Evolutionary conservation across 495 filamentous ascomycete genomes (phyloP), one percentile per base, ranked within the genome.

Genomic region (Aspergillus bertholletiae): DNA sequence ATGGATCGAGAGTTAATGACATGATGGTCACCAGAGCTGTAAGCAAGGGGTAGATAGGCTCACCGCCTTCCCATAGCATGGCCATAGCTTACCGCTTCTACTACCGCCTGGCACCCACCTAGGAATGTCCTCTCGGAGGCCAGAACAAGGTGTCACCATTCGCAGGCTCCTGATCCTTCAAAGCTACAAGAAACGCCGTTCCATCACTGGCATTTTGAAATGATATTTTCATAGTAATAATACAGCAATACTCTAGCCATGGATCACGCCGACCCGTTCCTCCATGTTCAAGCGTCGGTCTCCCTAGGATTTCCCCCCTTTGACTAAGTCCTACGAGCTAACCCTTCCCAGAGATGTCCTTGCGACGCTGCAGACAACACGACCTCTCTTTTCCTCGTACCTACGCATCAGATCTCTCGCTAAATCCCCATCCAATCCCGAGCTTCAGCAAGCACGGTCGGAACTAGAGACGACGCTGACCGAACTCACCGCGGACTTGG

Each of bases 361-460:
- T 46, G 74, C 85, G 50, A 86, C 90, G 45, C 85, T 98, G 39
- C 81, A 86, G 62, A 81, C 80, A 43, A 88, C 88, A 55, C 86
- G 92, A 12, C 83, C 90, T 27, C 86, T 96, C 53, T 96, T 96
- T 80, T 85, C 88, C 58, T 96, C 92, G 37, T 97, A 96, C 80
- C 85, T 96, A 37, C 94, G 94, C 67, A 97, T 98, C 74, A 90
- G 91, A 63, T 90, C 92, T 17, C 84, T 95, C 15, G 79, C 87
- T 54, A 80, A 84, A 54, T 85, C 80, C 5, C 75, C 83, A 35
- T 72, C 72, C 47, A 90, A 89, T 51, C 95, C 92, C 26, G 95
- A 98, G 69, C 87, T 97, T 34, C 74, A 83, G 46, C 88, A 95
- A 68, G 84, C 95, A 26, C 88, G 88, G 52, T 62, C 79, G 8